Evolutionary conservation across 1,284 basidiomycete species (phyloP), one percentile per base, ranked within the genome.

Genomic region (Tilletia caries): DNA sequence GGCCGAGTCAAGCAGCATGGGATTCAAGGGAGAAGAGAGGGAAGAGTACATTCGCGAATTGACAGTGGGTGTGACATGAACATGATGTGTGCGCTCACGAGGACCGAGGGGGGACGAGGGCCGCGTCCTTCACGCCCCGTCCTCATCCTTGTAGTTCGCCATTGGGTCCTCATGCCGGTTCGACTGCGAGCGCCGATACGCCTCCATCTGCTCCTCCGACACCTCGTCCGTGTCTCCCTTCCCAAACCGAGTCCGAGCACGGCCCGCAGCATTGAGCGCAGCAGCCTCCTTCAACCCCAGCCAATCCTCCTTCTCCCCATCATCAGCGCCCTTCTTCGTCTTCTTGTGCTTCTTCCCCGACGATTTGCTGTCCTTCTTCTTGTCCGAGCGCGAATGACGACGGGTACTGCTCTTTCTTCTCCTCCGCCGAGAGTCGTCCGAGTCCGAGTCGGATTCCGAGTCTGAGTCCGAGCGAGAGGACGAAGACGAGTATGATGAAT

Each of bases 181-280:
- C 8, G 73, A 70, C 65, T 89, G 87, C 67, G 84, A 88, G 88
- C 91, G 89, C 66, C 92, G 87, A 83, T 94, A 95, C 23, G 89
- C 89, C 88, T 95, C 93, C 71, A 97, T 88, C 81, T 97, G 90
- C 82, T 95, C 94, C 84, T 97, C 93, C 1, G 92, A 91, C 32
- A 97, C 91, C 64, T 94, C 92, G 78, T 87, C 88, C 75, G 85
- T 87, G 68, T 86, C 77, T 3, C n/a, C 70, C 33, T 89, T 69
- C 32, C 58, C 58, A 34, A 75, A 79, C 78, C 84, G 86, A 81
- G 29, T 62, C 58, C 33, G 29, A 6, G 18, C 20, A 27, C 58
- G 29, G 3, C 58, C 58, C 12, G 58, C 58, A 25, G 27, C 58
- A 34, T 62, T 62, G 1, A 62, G 6, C 32, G 58, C 58, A 62